Percentiles rank a stretch among this genome's conserved stretches.
Evolutionary conservation across 2,329 filamentous ascomycete genomes (phyloP).

Genomic region (Aspergillus japonicus): DNA sequence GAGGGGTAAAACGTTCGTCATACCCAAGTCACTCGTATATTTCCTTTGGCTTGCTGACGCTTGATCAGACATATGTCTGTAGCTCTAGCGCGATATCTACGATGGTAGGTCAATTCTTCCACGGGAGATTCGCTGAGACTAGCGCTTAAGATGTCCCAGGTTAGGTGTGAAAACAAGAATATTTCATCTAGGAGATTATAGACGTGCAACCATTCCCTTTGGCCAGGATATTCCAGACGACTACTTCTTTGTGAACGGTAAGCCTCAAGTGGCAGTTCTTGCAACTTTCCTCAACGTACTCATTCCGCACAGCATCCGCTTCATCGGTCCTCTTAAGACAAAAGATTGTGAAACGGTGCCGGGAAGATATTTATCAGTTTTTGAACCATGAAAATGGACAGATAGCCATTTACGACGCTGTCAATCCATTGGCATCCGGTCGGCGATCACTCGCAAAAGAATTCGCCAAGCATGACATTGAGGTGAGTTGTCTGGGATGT

Average conservation of each 20-base stretch:
- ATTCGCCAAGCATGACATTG: slow-evolving; percentile 95
- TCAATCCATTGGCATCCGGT: slow-evolving; percentile 83
- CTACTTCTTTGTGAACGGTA: slow-evolving; percentile 91
- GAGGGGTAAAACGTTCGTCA: slow-evolving; percentile 82
- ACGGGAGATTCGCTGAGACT: not conserved
- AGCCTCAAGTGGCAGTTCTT: not conserved
- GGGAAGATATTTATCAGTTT: slow-evolving; percentile 95
- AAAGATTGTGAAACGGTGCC: slow-evolving; percentile 95
- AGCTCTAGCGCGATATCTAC: slow-evolving; percentile 87
- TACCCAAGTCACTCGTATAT: slow-evolving; percentile 3
- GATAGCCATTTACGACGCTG: slow-evolving; percentile 97
- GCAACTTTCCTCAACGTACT: slow-evolving; percentile 13
- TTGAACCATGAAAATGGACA: slow-evolving; percentile 96
- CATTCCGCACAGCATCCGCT: slow-evolving; percentile 61
- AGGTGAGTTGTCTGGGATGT: slow-evolving; percentile 52
- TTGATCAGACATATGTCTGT: slow-evolving; percentile 80
- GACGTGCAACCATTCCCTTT: slow-evolving; percentile 81
- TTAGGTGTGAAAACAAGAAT: slow-evolving; percentile 97
- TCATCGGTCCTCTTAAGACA: slow-evolving; percentile 90
- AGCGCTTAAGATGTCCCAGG: slow-evolving; percentile 49
- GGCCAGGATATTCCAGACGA: slow-evolving; percentile 87
- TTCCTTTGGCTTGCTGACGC: slow-evolving; percentile 2
- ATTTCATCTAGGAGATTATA: slow-evolving; percentile 95
- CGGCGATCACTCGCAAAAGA: slow-evolving; percentile 86
- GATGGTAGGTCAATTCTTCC: slow-evolving; percentile 61